Evolutionary conservation across 108 stramenopile genomes (phyloP).

Genomic region (Cyclotella kingstonii): DNA sequence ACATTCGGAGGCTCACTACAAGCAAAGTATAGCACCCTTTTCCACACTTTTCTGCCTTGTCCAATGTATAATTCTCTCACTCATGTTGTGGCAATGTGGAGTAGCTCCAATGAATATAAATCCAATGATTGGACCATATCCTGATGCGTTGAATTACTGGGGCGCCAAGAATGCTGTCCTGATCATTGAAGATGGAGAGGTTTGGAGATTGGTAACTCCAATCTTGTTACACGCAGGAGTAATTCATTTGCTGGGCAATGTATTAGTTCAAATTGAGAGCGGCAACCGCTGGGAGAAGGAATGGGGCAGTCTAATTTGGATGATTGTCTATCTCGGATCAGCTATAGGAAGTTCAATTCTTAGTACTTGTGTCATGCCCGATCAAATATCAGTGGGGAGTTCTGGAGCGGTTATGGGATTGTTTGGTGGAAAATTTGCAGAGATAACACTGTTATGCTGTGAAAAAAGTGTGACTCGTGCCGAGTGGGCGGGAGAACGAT

Average conservation of each 20-base stretch:
- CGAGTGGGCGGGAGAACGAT: conserved; percentile 54
- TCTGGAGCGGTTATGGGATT: conserved; percentile 84
- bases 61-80: conserved; percentile 52
- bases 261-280: conserved; percentile 74
- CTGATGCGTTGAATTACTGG: conserved; percentile 80
- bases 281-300: conserved; percentile 78
- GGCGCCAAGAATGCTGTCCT: conserved; percentile 83
- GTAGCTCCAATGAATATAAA: conserved; percentile 73
- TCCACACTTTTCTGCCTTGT: conserved; percentile 51
- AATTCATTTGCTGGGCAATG: conserved; percentile 74
- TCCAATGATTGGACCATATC: conserved; percentile 84
- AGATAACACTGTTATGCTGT: conserved; percentile 64
- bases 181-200: conserved; percentile 78
- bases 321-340: conserved; percentile 63
- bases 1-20: conserved; percentile 12
- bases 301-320: conserved; percentile 75
- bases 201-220: conserved; percentile 73
- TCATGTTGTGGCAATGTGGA: conserved; percentile 81
- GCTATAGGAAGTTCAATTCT: conserved; percentile 65
- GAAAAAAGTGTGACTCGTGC: conserved; percentile 52
- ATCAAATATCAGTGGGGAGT: conserved; percentile 74
- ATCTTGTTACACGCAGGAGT: conserved; percentile 83
- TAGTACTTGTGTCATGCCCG: conserved; percentile 64
- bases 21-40: conserved; percentile 63
- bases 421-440: conserved; percentile 78